These are phyloP conservation scores for Warburgia ugandensis DNA, from an alignment of 164 flowering plant genomes.

Conservation along the genomic window DNA sequence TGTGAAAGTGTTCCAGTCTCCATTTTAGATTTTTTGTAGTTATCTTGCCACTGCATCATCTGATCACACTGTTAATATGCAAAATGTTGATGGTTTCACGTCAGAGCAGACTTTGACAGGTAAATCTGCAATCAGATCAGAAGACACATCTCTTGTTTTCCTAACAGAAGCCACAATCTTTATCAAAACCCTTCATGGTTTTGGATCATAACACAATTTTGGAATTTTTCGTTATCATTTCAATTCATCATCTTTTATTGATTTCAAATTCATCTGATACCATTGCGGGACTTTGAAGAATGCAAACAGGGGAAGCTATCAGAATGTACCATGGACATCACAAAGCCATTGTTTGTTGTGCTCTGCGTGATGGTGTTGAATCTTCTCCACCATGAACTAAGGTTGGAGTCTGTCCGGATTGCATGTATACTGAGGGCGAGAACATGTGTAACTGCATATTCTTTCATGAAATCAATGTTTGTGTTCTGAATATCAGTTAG, in stretches of 20 bases:
- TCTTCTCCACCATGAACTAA: constrained; percentile 33
- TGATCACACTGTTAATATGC: constrained; percentile 87
- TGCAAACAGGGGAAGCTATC: constrained; percentile 62
- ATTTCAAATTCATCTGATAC: constrained; percentile 81
- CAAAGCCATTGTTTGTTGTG: constrained; percentile 85
- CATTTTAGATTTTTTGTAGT: constrained; percentile 25
- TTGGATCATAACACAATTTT: neutral
- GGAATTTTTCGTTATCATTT: neutral
- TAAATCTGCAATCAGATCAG: too few species aligned
- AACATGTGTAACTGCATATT: too few species aligned
- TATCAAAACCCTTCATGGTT: neutral
- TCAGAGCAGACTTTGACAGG: constrained; percentile 77
- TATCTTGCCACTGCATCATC: constrained; percentile 96
- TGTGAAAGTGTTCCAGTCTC: neutral
- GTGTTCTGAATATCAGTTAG: too few species aligned
- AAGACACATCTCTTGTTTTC: neutral
- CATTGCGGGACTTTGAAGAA: constrained; percentile 79
- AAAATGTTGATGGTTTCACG: constrained; percentile 95
- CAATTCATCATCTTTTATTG: neutral
- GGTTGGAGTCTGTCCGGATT: neutral
- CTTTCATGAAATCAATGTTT: too few species aligned
- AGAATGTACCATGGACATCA: constrained; percentile 82
- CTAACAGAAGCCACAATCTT: neutral
- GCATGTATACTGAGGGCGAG: neutral
- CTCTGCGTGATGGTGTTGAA: constrained; percentile 88